phyloP scores from a whole-genome alignment of 2,329 filamentous ascomycete species.

The Trichoderma pleuroti region DNA sequence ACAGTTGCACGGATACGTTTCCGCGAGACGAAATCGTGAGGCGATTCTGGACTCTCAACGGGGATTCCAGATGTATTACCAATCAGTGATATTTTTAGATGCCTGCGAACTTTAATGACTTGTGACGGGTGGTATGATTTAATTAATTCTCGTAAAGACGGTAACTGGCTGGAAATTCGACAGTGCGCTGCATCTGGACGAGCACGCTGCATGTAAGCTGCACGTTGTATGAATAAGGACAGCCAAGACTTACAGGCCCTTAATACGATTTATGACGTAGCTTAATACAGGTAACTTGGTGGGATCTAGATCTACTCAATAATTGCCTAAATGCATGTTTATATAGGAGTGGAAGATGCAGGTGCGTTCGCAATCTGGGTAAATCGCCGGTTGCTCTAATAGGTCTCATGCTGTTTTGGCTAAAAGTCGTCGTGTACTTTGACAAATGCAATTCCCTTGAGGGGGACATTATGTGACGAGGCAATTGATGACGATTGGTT shows the following conservation, averaged over 20 bases:
- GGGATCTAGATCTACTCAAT: background rate
- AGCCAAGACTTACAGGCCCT: background rate
- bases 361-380: background rate
- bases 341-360: background rate
- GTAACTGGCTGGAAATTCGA: background rate
- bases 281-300: background rate
- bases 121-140: background rate
- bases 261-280: background rate
- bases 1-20: background rate
- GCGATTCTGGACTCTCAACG: background rate
- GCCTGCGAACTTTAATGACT: background rate
- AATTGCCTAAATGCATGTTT: background rate
- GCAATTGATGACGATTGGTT: background rate
- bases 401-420: background rate
- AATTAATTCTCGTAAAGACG: background rate
- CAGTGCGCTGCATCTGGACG: background rate
- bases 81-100: conserved; percentile 1
- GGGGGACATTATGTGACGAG: background rate
- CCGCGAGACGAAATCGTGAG: background rate
- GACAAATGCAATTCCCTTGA: background rate
- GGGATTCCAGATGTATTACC: background rate
- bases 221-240: background rate
- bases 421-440: background rate
- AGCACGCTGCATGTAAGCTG: background rate
- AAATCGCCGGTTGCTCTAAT: background rate